Percentiles rank a stretch among this genome's conserved stretches.
phyloP scores from a whole-genome alignment of 1,284 basidiomycete species.

The Volvariella volvacea region DNA sequence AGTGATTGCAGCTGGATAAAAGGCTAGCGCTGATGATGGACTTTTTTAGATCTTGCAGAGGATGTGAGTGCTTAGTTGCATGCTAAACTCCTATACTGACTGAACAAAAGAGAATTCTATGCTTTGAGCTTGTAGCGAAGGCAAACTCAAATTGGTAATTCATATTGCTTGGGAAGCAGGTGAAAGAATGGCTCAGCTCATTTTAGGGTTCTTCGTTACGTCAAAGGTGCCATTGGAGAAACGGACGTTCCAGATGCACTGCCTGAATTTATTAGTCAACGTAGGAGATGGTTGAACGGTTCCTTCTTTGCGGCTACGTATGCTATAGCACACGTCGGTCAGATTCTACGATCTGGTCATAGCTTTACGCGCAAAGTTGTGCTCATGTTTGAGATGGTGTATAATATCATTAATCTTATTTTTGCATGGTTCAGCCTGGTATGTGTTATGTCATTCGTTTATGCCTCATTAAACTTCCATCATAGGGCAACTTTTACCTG shows the following conservation, averaged over 20 bases:
- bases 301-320: slow-evolving; percentile 95
- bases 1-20: not conserved
- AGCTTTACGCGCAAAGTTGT: slow-evolving; percentile 69
- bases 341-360: slow-evolving; percentile 84
- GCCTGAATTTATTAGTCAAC: slow-evolving; percentile 93
- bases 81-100: slow-evolving; percentile 4
- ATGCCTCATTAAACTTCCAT: not conserved
- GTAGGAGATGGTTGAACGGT: slow-evolving; percentile 88
- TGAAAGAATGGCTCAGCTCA: slow-evolving; percentile 1
- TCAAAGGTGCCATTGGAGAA: slow-evolving; percentile 92
- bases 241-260: slow-evolving; percentile 95
- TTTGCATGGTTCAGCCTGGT: slow-evolving; percentile 94
- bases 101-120: slow-evolving; percentile 76
- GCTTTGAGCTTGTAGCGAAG: slow-evolving; percentile 96
- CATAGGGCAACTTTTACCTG: slow-evolving; percentile 87
- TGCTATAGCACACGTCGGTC: slow-evolving; percentile 76
- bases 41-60: slow-evolving; percentile 73
- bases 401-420: slow-evolving; percentile 83
- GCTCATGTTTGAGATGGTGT: slow-evolving; percentile 78
- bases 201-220: slow-evolving; percentile 86
- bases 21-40: too few species aligned
- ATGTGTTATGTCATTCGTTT: slow-evolving; percentile 24
- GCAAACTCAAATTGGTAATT: slow-evolving; percentile 76
- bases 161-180: not conserved
- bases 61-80: slow-evolving; percentile 44